phyloP scores from a whole-genome alignment of 441 rosid genomes.

The Pelargonium exstipulatum region DNA sequence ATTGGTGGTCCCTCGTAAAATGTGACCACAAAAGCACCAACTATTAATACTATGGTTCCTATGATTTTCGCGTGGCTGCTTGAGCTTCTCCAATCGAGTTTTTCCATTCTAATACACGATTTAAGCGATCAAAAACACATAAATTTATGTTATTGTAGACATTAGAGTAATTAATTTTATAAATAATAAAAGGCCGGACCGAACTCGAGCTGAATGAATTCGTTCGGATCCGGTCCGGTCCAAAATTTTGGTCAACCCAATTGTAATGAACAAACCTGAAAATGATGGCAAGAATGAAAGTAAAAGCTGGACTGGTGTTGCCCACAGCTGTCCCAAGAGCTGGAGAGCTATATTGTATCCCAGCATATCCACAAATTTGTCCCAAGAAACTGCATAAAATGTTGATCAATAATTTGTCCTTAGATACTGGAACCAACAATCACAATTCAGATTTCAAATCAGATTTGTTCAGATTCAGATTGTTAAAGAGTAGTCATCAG shows the following conservation, averaged over 20 bases:
- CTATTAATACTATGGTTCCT: background rate
- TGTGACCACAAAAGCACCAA: background rate
- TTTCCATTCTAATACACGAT: background rate
- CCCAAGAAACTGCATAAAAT: constrained; percentile 12
- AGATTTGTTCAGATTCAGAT: too few species aligned
- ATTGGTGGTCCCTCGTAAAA: background rate
- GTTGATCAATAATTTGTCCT: too few species aligned
- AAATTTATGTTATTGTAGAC: too few species aligned
- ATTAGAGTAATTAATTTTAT: too few species aligned
- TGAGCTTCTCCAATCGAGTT: background rate
- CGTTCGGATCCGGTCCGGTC: too few species aligned
- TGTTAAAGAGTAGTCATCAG: too few species aligned
- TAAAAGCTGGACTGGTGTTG: constrained; percentile 45
- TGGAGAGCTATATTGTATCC: constrained; percentile 40
- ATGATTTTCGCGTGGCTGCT: background rate
- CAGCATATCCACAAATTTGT: constrained; percentile 32
- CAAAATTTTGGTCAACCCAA: too few species aligned
- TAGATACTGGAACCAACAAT: too few species aligned
- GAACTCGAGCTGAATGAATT: too few species aligned
- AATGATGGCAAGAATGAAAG: constrained; percentile 44
- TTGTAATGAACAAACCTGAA: constrained; percentile 31
- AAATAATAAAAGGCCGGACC: too few species aligned
- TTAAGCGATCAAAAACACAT: too few species aligned
- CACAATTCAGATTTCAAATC: too few species aligned
- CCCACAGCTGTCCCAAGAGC: constrained; percentile 45